phyloP scores from a whole-genome alignment of 2,329 filamentous ascomycete genomes.

The Bretziella fagacearum region DNA sequence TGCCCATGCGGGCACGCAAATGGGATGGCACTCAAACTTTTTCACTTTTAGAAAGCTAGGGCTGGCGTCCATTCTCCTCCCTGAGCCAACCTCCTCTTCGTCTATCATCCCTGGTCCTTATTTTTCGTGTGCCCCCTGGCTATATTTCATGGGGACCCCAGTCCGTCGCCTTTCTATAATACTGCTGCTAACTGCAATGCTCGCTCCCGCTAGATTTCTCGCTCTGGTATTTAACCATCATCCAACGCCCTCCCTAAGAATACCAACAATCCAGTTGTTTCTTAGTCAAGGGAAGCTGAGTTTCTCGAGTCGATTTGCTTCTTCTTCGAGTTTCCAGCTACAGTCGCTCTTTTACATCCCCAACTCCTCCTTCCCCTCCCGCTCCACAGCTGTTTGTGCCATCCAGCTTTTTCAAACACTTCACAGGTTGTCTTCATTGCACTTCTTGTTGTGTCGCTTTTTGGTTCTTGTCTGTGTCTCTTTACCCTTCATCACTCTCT shows the following conservation, averaged over 20 bases:
- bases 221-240: slow-evolving; percentile 15
- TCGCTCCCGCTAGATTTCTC: slow-evolving; percentile 12
- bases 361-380: not conserved
- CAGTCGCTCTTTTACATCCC: slow-evolving; percentile 13
- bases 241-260: slow-evolving; percentile 16
- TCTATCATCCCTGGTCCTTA: slow-evolving; percentile 5
- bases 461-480: slow-evolving; percentile 2
- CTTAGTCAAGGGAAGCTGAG: slow-evolving; percentile 14
- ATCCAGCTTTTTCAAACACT: slow-evolving; percentile 2
- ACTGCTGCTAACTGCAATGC: slow-evolving; percentile 13
- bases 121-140: slow-evolving; percentile 9
- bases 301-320: slow-evolving; percentile 15
- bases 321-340: slow-evolving; percentile 15
- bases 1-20: slow-evolving; percentile 5
- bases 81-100: slow-evolving; percentile 14
- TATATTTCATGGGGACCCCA: slow-evolving; percentile 2
- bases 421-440: slow-evolving; percentile 1
- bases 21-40: slow-evolving; percentile 4
- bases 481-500: slow-evolving; percentile 13
- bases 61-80: slow-evolving; percentile 14
- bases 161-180: slow-evolving; percentile 10
- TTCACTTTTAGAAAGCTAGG: slow-evolving; percentile 1
- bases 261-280: slow-evolving; percentile 12
- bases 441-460: slow-evolving; percentile 7
- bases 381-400: slow-evolving; percentile 28